Conservation (phyloP, 208 protist species). For the Acanthamoeba sp. region DNA sequence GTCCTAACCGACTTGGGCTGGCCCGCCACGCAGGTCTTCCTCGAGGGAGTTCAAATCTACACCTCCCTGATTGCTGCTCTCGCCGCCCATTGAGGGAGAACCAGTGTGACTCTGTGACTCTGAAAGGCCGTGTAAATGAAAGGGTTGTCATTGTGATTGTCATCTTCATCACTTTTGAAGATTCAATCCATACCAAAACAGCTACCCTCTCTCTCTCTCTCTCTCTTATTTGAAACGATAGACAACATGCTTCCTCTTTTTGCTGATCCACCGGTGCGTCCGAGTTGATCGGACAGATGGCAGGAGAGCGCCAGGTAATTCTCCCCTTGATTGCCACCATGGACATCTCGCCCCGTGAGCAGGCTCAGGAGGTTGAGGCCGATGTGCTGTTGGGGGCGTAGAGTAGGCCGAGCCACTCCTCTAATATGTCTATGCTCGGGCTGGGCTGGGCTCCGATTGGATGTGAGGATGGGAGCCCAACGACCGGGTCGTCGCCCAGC, state of each 20-base stretch:
- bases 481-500: neutral
- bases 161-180: no score
- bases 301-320: conserved; percentile 32
- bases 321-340: no score
- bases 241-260: no score
- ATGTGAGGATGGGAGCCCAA: neutral
- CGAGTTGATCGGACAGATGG: neutral
- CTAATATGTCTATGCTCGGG: neutral
- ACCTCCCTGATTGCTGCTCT: conserved; percentile 14
- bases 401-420: neutral
- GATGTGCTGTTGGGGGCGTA: neutral
- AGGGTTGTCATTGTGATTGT: no score
- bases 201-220: no score
- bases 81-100: neutral
- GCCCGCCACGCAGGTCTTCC: neutral
- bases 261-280: no score
- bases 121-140: no score
- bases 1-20: neutral
- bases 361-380: neutral
- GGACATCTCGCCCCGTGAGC: neutral
- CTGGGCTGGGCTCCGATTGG: neutral
- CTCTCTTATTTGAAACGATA: no score
- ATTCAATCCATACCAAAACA: no score
- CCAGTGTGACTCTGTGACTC: no score
- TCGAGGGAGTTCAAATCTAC: conserved; percentile 59